phyloP scores from a whole-genome alignment of 257 asterid species.

The Coffea eugenioides region DNA sequence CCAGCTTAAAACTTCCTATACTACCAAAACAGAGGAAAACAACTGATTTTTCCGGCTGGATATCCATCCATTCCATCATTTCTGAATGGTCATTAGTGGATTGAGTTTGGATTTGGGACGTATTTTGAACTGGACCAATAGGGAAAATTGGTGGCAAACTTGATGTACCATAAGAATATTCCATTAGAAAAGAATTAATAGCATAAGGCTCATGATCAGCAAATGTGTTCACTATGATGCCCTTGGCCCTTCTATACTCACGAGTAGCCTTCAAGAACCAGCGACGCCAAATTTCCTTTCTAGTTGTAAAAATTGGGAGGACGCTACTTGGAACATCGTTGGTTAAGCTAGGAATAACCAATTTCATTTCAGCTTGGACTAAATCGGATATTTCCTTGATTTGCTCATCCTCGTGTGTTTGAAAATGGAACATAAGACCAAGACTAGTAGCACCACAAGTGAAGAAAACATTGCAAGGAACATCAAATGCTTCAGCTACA shows the following conservation, averaged over 20 bases:
- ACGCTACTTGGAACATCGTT: background rate
- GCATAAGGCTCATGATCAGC: background rate
- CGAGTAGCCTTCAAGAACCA: background rate
- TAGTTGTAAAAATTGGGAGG: too few species aligned
- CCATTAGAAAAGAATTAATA: background rate
- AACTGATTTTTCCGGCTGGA: background rate
- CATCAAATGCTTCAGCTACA: constrained; percentile 3
- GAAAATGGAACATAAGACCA: constrained; percentile 6
- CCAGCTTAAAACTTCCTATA: background rate
- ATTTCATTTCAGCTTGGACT: too few species aligned
- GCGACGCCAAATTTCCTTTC: background rate
- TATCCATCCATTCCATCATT: constrained; percentile 16
- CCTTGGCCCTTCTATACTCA: background rate
- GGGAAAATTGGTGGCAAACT: constrained; percentile 10
- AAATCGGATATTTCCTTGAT: background rate
- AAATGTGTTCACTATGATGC: constrained; percentile 12
- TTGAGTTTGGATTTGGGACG: background rate
- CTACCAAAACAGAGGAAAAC: constrained; percentile 5
- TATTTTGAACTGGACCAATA: constrained; percentile 2
- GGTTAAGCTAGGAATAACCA: background rate
- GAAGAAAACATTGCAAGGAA: constrained; percentile 14
- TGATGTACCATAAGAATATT: background rate
- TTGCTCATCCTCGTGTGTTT: background rate
- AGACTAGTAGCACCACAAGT: constrained; percentile 4
- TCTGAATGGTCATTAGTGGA: background rate